A percentile compares a stretch with the other conserved stretches of the same genome.
phyloP scores from a whole-genome alignment of 345 rosid genomes.

The Brassica juncea region DNA sequence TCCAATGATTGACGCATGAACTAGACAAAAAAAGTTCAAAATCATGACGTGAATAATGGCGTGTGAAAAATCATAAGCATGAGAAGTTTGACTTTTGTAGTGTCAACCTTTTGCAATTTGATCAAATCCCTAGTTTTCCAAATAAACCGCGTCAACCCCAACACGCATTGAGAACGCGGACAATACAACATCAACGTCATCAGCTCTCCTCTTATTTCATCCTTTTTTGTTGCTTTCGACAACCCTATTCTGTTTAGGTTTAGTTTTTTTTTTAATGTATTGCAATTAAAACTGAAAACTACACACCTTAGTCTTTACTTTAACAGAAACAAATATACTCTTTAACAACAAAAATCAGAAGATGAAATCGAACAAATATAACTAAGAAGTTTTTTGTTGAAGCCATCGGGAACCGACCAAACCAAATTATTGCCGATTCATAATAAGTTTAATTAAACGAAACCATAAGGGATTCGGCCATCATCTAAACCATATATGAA shows the following conservation, averaged over 20 bases:
- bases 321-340: neutral
- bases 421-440: neutral
- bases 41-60: neutral
- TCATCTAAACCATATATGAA: neutral
- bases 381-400: neutral
- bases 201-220: neutral
- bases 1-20: conserved; percentile 22
- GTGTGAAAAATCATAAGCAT: neutral
- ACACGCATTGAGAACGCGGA: neutral
- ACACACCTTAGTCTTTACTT: neutral
- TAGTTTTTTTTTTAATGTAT: neutral
- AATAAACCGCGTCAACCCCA: conserved; percentile 14
- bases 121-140: conserved; percentile 1
- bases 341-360: neutral
- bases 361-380: neutral
- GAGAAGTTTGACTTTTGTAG: conserved; percentile 24
- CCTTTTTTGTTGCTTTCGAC: neutral
- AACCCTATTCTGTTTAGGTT: neutral
- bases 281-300: neutral
- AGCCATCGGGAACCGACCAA: neutral
- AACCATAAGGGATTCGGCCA: neutral
- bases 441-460: neutral
- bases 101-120: neutral
- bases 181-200: neutral
- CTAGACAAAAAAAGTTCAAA: conserved; percentile 9